Conservation (phyloP, 805 yeast genomes). For the Candida sphagnicola region DNA sequence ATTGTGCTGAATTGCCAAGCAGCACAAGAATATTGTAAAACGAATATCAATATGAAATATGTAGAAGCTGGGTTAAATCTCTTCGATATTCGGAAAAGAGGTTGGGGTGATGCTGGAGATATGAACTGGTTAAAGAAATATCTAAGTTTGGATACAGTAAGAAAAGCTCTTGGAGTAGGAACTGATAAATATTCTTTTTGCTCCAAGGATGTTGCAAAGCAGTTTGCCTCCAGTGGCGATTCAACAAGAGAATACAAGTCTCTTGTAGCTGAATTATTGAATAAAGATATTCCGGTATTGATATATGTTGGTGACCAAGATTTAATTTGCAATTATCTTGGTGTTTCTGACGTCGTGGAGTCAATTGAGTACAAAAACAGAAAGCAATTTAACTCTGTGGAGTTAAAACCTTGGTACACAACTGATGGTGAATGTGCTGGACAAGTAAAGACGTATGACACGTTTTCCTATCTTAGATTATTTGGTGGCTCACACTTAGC, state of each 20-base stretch:
- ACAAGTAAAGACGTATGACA: slow-evolving; percentile 26
- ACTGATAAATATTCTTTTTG: slow-evolving; percentile 41
- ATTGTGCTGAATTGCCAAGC: slow-evolving; percentile 86
- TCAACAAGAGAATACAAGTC: slow-evolving; percentile 60
- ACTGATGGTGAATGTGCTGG: slow-evolving; percentile 16
- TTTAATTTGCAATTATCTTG: background rate
- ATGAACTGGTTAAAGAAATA: slow-evolving; percentile 47
- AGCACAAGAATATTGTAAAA: slow-evolving; percentile 86
- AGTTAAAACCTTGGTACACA: background rate
- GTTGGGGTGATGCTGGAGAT: slow-evolving; percentile 40
- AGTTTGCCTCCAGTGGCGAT: slow-evolving; percentile 38
- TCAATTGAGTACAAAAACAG: slow-evolving; percentile 5
- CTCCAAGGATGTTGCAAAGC: slow-evolving; percentile 1
- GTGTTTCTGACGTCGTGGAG: background rate
- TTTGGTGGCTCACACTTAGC: slow-evolving; percentile 38
- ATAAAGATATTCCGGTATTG: slow-evolving; percentile 65
- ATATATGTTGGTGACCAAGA: slow-evolving; percentile 30
- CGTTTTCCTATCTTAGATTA: slow-evolving; percentile 31
- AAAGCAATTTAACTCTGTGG: slow-evolving; percentile 21
- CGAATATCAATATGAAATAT: slow-evolving; percentile 74
- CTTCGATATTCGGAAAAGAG: slow-evolving; percentile 69
- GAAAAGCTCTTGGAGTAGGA: slow-evolving; percentile 52
- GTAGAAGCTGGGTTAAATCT: slow-evolving; percentile 86
- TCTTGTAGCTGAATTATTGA: slow-evolving; percentile 39
- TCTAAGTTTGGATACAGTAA: slow-evolving; percentile 49